These are phyloP conservation scores for Sanguinoderma infundibulare DNA, from an alignment of 1,284 basidiomycete genomes.

Conservation along the genomic window DNA sequence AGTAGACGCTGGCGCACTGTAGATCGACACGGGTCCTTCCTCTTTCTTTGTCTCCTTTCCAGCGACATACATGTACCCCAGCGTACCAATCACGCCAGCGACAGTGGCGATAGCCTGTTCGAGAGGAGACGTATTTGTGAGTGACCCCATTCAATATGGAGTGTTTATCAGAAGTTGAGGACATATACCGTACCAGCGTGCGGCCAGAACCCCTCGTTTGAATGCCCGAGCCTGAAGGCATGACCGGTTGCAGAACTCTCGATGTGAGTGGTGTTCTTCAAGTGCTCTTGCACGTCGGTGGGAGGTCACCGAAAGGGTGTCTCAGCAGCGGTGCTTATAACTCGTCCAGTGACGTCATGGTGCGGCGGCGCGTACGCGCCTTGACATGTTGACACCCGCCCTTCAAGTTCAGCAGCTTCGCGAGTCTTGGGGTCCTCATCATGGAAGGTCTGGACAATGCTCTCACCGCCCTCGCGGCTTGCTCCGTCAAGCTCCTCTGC, in stretches of 20 bases:
- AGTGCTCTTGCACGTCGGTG: too few relatives aligned
- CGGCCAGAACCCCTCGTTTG: slow-evolving; percentile 20
- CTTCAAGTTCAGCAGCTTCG: too few relatives aligned
- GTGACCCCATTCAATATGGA: not conserved
- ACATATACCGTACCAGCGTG: slow-evolving; percentile 13
- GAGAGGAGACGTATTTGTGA: not conserved
- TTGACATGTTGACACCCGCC: too few relatives aligned
- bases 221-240: slow-evolving; percentile 1
- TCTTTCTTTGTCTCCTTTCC: slow-evolving; percentile 33
- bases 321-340: too few relatives aligned
- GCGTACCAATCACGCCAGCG: slow-evolving; percentile 28
- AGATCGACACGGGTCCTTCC: slow-evolving; percentile 32
- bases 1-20: slow-evolving; percentile 32
- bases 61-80: slow-evolving; percentile 36
- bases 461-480: not conserved
- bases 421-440: too few relatives aligned
- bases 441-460: not conserved
- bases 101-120: slow-evolving; percentile 31
- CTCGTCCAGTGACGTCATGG: too few relatives aligned
- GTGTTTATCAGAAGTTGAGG: not conserved
- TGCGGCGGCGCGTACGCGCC: too few relatives aligned
- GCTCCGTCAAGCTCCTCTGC: not conserved
- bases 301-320: not conserved
- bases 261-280: too few relatives aligned
- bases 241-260: not conserved